Conservation (phyloP, 2,329 filamentous ascomycete genomes). For the Fusarium fujikuroi region DNA sequence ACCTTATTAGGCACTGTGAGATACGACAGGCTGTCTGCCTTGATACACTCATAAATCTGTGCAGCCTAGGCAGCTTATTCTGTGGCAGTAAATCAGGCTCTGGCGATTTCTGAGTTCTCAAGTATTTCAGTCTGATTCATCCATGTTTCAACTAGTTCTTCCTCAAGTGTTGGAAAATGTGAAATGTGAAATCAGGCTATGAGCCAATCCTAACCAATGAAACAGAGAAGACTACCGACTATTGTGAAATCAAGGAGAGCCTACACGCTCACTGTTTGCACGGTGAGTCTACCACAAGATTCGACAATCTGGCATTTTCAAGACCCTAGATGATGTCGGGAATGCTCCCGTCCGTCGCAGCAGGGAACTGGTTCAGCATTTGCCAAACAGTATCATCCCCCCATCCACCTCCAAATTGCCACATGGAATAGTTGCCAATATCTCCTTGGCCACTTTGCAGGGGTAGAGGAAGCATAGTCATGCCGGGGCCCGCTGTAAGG, state of each 20-base stretch:
- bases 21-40: background rate
- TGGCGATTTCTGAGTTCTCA: background rate
- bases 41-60: background rate
- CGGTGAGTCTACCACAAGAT: background rate
- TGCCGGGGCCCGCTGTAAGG: constrained; percentile 56
- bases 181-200: background rate
- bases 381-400: constrained; percentile 67
- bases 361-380: constrained; percentile 62
- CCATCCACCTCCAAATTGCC: constrained; percentile 67
- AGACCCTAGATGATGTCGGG: background rate
- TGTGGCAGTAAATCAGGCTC: background rate
- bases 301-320: background rate
- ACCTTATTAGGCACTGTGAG: background rate
- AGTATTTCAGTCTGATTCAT: background rate
- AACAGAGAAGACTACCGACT: background rate
- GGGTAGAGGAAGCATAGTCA: constrained; percentile 38
- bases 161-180: background rate
- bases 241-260: background rate
- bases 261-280: background rate
- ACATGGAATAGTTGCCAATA: constrained; percentile 41
- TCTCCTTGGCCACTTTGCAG: constrained; percentile 1
- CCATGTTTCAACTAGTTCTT: background rate
- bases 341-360: constrained; percentile 28
- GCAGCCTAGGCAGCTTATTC: background rate
- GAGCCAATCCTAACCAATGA: too few relatives aligned